phyloP scores from a whole-genome alignment of 495 filamentous ascomycete genomes.

The Tuber brumale region DNA sequence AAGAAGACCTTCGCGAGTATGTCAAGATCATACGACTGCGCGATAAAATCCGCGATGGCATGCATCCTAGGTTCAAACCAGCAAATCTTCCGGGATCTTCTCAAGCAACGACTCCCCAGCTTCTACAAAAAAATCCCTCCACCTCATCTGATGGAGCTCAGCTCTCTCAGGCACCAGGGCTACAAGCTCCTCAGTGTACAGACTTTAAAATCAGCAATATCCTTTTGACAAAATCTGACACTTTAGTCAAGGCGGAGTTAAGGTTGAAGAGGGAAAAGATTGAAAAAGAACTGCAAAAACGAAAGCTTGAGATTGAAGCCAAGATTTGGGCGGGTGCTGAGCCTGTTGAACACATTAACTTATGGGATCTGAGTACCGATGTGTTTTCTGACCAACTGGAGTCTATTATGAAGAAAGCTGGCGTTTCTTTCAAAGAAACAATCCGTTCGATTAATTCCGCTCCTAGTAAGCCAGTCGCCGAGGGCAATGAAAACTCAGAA shows the following conservation, averaged over 20 bases:
- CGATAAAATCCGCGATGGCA: conserved; percentile 67
- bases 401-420: conserved; percentile 31
- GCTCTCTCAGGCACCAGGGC: conserved; percentile 42
- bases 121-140: conserved; percentile 42
- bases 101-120: conserved; percentile 39
- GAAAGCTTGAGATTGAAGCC: conserved; percentile 38
- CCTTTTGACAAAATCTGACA: conserved; percentile 75
- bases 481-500: conserved; percentile 11
- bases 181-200: conserved; percentile 42
- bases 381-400: conserved; percentile 12
- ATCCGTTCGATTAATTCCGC: conserved; percentile 7
- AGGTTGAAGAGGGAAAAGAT: conserved; percentile 71
- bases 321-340: conserved; percentile 14
- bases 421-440: conserved; percentile 19
- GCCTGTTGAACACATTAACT: conserved; percentile 22
- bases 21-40: conserved; percentile 68
- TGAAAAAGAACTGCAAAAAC: conserved; percentile 67
- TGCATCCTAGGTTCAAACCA: conserved; percentile 67
- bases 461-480: conserved; percentile 16
- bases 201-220: conserved; percentile 65
- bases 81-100: conserved; percentile 45
- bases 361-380: not conserved
- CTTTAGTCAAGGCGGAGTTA: conserved; percentile 73
- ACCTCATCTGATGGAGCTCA: conserved; percentile 38
- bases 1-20: conserved; percentile 51